Percentiles rank a stretch among this genome's conserved stretches.
phyloP scores from a whole-genome alignment of 345 rosid genomes.

The Capsella bursapastoris region DNA sequence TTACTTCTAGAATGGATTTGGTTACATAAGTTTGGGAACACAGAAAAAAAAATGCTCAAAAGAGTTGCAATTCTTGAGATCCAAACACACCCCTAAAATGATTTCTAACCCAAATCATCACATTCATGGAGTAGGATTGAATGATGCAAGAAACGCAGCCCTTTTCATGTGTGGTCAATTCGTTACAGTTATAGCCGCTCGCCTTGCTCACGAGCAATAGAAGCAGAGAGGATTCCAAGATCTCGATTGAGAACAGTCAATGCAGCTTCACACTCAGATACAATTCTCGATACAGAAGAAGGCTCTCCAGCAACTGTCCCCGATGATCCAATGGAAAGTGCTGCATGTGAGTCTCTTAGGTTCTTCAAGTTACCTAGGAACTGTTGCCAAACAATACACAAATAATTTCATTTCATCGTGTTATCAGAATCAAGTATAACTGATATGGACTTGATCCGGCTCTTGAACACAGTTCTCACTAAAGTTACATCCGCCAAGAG shows the following conservation, averaged over 20 bases:
- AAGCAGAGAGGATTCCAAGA: conserved; percentile 85
- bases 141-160: conserved; percentile 1
- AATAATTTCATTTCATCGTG: conserved; percentile 2
- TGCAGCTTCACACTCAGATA: conserved; percentile 89
- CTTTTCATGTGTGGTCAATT: conserved; percentile 10
- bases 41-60: neutral
- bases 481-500: neutral
- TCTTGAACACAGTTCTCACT: neutral
- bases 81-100: conserved; percentile 9
- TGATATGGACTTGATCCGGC: neutral
- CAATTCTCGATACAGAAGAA: conserved; percentile 83
- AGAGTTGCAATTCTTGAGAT: conserved; percentile 1
- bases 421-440: conserved; percentile 1
- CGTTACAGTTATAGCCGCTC: conserved; percentile 43
- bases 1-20: neutral
- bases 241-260: conserved; percentile 85
- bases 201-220: conserved; percentile 78
- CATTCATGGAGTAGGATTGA: neutral
- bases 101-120: conserved; percentile 27
- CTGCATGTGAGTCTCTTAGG: conserved; percentile 92
- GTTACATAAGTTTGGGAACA: conserved; percentile 12
- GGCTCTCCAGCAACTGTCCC: conserved; percentile 89
- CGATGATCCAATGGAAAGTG: conserved; percentile 84
- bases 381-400: conserved; percentile 50
- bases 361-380: conserved; percentile 94